These are phyloP conservation scores for Tetradesmus obliquus DNA, from an alignment of 139 green algal species.

Conservation along the genomic window DNA sequence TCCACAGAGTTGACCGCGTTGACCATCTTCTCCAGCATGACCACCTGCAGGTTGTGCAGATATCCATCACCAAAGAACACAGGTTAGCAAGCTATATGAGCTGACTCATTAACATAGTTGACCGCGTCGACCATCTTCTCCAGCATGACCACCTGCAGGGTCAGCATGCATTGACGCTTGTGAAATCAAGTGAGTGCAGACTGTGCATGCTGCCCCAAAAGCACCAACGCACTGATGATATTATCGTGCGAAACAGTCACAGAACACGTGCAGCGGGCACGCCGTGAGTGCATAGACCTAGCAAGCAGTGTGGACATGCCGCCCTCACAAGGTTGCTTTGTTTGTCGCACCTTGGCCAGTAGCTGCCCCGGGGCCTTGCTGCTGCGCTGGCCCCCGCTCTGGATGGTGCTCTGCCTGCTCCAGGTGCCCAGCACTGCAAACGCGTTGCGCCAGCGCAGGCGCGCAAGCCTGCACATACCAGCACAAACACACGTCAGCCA, in stretches of 20 bases:
- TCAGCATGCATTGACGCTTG: too few species aligned
- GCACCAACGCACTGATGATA: too few species aligned
- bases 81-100: too few species aligned
- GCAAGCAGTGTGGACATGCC: too few species aligned
- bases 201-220: too few species aligned
- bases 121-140: conserved; percentile 21
- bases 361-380: background rate
- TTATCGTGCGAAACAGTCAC: too few species aligned
- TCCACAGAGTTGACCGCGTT: conserved; percentile 25
- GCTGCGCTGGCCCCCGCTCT: conserved; percentile 26
- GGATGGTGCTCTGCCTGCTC: conserved; percentile 38
- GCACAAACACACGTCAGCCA: background rate
- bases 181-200: too few species aligned
- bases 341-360: conserved; percentile 4
- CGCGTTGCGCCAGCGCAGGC: conserved; percentile 60
- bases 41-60: conserved; percentile 7
- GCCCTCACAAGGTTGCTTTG: too few species aligned
- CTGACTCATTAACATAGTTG: background rate
- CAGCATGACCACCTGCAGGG: conserved; percentile 37
- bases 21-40: conserved; percentile 37
- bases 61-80: too few species aligned
- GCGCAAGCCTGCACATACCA: conserved; percentile 48
- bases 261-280: too few species aligned
- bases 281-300: too few species aligned
- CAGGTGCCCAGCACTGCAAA: conserved; percentile 45